Evolutionary conservation across 2,329 filamentous ascomycete genomes (phyloP).

Genomic region (Cercospora citrullina): DNA sequence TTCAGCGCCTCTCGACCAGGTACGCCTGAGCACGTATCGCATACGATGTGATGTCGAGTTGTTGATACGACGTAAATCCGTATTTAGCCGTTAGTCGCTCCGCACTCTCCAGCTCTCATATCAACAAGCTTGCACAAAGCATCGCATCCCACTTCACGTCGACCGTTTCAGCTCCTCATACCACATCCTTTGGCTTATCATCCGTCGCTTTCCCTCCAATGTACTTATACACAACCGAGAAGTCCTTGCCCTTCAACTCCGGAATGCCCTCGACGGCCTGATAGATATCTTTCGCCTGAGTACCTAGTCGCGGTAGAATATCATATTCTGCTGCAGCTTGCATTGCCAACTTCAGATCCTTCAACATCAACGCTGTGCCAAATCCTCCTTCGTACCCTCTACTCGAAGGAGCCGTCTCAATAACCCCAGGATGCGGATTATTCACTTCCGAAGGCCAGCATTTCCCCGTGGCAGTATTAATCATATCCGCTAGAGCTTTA

Average conservation of each 20-base stretch:
- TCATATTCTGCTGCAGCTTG: slow-evolving; percentile 48
- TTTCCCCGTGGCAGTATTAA: slow-evolving; percentile 89
- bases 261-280: slow-evolving; percentile 46
- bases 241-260: slow-evolving; percentile 52
- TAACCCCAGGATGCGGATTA: slow-evolving; percentile 86
- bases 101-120: background rate
- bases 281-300: slow-evolving; percentile 49
- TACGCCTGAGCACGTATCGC: background rate
- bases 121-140: background rate
- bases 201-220: slow-evolving; percentile 47
- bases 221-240: slow-evolving; percentile 53
- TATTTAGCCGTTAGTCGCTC: background rate
- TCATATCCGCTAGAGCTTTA: slow-evolving; percentile 73
- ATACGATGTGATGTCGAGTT: background rate
- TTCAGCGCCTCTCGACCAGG: background rate
- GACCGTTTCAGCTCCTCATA: background rate
- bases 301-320: slow-evolving; percentile 49
- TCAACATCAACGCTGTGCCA: slow-evolving; percentile 52
- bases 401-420: slow-evolving; percentile 71
- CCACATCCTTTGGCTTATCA: background rate
- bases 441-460: slow-evolving; percentile 97
- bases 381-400: slow-evolving; percentile 64
- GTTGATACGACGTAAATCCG: background rate
- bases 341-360: slow-evolving; percentile 52
- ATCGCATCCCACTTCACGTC: slow-evolving; percentile 11